phyloP scores from a whole-genome alignment of 345 rosid genomes.

The Euclidium syriacum region DNA sequence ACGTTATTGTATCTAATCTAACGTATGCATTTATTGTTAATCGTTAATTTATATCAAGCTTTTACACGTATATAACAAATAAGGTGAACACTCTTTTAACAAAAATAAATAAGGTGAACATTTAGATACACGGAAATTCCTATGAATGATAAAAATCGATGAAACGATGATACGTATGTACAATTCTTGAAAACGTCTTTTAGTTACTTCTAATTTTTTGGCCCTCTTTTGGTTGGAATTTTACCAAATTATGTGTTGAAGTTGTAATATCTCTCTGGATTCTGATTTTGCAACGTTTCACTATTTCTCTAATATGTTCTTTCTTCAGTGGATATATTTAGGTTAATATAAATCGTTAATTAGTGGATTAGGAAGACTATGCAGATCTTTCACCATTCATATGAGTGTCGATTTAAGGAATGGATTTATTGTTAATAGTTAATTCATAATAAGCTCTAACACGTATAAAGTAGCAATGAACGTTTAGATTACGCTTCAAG shows the following conservation, averaged over 20 bases:
- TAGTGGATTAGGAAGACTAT: background rate
- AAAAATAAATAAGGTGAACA: too few species aligned
- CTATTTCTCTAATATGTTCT: background rate
- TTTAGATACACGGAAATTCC: too few species aligned
- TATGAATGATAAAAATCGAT: too few species aligned
- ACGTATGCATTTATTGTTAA: too few species aligned
- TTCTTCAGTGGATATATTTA: background rate
- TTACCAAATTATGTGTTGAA: slow-evolving; percentile 13
- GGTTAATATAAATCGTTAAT: background rate
- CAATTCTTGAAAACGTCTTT: too few species aligned
- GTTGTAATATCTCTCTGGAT: slow-evolving; percentile 7
- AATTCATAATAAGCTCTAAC: too few species aligned
- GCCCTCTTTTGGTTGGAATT: background rate
- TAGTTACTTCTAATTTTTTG: background rate
- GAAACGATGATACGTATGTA: too few species aligned
- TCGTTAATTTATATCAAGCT: too few species aligned
- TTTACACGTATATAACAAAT: too few species aligned
- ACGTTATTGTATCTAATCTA: too few species aligned
- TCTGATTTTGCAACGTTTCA: background rate
- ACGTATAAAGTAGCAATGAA: background rate
- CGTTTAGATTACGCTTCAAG: background rate
- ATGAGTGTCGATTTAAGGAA: background rate
- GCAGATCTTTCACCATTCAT: background rate
- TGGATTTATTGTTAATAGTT: background rate
- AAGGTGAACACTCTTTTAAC: too few species aligned